phyloP scores from a whole-genome alignment of 768 basidiomycete species.

The Boletus subcaerulescens region DNA sequence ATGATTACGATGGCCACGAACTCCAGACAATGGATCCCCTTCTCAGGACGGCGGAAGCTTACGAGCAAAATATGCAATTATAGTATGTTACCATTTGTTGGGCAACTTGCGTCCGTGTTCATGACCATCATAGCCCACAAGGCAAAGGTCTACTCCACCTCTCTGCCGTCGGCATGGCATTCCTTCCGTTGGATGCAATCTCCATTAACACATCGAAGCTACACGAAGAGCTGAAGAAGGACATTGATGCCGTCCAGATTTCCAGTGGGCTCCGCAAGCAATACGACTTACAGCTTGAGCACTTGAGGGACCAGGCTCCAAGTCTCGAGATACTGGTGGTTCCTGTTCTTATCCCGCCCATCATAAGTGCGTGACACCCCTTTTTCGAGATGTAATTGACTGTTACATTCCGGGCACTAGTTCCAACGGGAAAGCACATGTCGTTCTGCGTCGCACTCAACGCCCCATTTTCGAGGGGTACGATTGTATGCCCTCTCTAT shows the following conservation, averaged over 20 bases:
- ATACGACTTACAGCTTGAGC: conserved; percentile 1
- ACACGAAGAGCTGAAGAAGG: background rate
- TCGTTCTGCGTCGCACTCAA: background rate
- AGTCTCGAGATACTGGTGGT: background rate
- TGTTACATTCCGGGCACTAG: background rate
- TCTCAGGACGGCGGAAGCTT: background rate
- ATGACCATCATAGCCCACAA: background rate
- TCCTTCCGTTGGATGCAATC: background rate
- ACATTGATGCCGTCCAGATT: background rate
- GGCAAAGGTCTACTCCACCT: conserved; percentile 1
- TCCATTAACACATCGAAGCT: background rate
- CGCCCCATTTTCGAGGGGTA: conserved; percentile 1
- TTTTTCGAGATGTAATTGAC: background rate
- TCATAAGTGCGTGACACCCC: background rate
- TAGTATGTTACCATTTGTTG: background rate
- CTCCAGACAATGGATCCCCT: background rate
- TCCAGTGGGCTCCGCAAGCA: conserved; percentile 1
- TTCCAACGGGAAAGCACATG: background rate
- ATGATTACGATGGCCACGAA: background rate
- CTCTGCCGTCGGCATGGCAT: background rate
- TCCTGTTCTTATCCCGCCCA: background rate
- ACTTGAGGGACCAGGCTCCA: background rate
- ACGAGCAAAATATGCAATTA: background rate
- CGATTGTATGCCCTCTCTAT: background rate
- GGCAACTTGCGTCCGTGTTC: background rate